Evolutionary conservation across 2,329 filamentous ascomycete species (phyloP).

Genomic region (Coniella vitis): DNA sequence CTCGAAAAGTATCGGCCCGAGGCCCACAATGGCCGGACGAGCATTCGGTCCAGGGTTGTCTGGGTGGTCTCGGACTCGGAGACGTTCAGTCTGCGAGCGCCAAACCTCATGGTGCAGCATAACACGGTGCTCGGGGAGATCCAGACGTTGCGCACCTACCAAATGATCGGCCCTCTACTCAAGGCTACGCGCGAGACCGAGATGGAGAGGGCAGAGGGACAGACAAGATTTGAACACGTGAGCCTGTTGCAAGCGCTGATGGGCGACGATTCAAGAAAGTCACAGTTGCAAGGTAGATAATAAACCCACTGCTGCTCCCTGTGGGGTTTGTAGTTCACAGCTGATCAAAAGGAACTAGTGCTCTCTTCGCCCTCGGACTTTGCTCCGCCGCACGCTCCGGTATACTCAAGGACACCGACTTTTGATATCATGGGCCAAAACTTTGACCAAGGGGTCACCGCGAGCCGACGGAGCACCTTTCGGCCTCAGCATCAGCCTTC

Average conservation of each 20-base stretch:
- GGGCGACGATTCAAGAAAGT: not conserved
- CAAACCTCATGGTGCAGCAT: conserved; percentile 4
- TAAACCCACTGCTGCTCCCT: too few species aligned
- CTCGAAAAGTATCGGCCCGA: conserved; percentile 3
- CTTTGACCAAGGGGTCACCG: too few species aligned
- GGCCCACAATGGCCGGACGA: conserved; percentile 1
- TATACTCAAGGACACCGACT: too few species aligned
- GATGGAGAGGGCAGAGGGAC: conserved; percentile 6
- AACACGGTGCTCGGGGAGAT: not conserved
- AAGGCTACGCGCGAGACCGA: not conserved
- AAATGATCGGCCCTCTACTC: not conserved
- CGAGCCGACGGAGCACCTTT: too few species aligned
- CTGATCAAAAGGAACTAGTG: too few species aligned
- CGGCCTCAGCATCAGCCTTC: too few species aligned
- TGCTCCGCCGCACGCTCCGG: too few species aligned
- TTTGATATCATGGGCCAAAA: too few species aligned
- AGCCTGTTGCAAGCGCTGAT: conserved; percentile 8
- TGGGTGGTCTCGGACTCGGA: conserved; percentile 2
- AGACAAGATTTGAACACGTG: conserved; percentile 7
- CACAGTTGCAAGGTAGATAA: too few species aligned
- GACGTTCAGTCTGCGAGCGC: conserved; percentile 4
- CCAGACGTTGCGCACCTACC: conserved; percentile 3
- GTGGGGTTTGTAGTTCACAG: too few species aligned
- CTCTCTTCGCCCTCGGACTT: too few species aligned
- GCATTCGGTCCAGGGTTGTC: too few species aligned